phyloP scores from a whole-genome alignment of 495 filamentous ascomycete genomes.

The Aeminium ludgeri region DNA sequence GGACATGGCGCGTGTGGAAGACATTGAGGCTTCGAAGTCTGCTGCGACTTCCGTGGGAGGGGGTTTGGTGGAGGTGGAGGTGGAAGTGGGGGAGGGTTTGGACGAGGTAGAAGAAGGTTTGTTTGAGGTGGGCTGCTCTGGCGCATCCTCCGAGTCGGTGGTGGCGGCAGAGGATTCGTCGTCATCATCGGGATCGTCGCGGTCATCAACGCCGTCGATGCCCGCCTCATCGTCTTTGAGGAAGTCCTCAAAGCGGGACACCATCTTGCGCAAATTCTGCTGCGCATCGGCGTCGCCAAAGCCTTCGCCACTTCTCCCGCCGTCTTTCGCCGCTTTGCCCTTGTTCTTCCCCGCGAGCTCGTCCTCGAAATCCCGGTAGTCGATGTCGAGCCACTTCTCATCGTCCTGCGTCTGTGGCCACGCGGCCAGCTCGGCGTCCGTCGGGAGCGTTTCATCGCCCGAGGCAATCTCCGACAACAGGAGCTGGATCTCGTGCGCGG shows the following conservation, averaged over 20 bases:
- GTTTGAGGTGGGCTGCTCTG: too few relatives aligned
- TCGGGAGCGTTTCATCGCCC: constrained; percentile 47
- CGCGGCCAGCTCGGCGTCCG: constrained; percentile 48
- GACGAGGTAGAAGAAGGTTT: too few relatives aligned
- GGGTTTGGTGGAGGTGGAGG: too few relatives aligned
- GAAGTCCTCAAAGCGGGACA: constrained; percentile 82
- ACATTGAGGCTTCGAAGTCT: constrained; percentile 75
- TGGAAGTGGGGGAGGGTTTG: too few relatives aligned
- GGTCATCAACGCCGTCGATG: constrained; percentile 53
- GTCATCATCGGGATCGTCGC: constrained; percentile 52
- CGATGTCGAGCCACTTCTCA: constrained; percentile 87
- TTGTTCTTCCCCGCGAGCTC: constrained; percentile 35
- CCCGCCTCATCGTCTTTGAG: constrained; percentile 73
- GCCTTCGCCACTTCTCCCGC: constrained; percentile 18
- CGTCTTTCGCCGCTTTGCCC: constrained; percentile 14
- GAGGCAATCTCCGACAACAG: constrained; percentile 53
- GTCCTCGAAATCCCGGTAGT: constrained; percentile 71
- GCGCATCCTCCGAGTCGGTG: constrained; percentile 45
- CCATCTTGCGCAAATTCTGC: constrained; percentile 73
- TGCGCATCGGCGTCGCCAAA: constrained; percentile 73
- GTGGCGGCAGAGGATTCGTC: constrained; percentile 41
- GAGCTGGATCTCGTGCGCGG: constrained; percentile 55
- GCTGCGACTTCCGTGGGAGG: constrained; percentile 69
- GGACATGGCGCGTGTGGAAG: constrained; percentile 84
- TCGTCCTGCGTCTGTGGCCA: constrained; percentile 61